phyloP scores from a whole-genome alignment of 495 filamentous ascomycete genomes.

The Podospora didyma region DNA sequence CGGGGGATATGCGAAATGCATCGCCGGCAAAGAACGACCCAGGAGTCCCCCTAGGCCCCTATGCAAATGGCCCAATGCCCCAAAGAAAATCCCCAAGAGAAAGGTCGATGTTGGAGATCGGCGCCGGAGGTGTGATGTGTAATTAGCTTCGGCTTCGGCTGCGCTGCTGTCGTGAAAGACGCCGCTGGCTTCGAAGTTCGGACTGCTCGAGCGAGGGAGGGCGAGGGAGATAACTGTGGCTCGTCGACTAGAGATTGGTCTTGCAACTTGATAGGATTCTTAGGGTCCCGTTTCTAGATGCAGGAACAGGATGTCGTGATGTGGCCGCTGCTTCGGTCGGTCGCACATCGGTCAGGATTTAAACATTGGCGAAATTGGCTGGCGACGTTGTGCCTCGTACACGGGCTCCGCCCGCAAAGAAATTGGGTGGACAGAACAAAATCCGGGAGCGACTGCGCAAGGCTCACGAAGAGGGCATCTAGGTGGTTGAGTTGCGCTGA shows the following conservation, averaged over 20 bases:
- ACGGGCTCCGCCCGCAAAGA: background rate
- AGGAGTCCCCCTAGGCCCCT: background rate
- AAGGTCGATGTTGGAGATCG: background rate
- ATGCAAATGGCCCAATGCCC: background rate
- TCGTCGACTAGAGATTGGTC: too few species aligned
- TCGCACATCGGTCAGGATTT: slow-evolving; percentile 1
- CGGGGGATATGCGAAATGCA: slow-evolving; percentile 91
- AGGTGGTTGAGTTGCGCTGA: too few species aligned
- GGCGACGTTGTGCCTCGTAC: slow-evolving; percentile 4
- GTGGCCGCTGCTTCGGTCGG: background rate
- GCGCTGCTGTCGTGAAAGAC: too few species aligned
- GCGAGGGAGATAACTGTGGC: too few species aligned
- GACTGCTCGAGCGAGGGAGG: too few species aligned
- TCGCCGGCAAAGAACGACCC: slow-evolving; percentile 28
- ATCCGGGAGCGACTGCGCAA: background rate
- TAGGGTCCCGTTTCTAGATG: too few species aligned
- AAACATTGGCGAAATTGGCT: slow-evolving; percentile 10
- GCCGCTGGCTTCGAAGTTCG: too few species aligned
- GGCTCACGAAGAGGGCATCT: too few species aligned
- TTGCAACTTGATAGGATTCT: background rate
- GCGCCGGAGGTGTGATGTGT: too few species aligned
- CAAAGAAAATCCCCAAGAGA: background rate
- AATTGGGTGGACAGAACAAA: background rate
- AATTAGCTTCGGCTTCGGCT: too few species aligned
- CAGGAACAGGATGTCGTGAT: background rate